Conservation (phyloP, 1,284 basidiomycete genomes). For the Agroathelia rolfsii region DNA sequence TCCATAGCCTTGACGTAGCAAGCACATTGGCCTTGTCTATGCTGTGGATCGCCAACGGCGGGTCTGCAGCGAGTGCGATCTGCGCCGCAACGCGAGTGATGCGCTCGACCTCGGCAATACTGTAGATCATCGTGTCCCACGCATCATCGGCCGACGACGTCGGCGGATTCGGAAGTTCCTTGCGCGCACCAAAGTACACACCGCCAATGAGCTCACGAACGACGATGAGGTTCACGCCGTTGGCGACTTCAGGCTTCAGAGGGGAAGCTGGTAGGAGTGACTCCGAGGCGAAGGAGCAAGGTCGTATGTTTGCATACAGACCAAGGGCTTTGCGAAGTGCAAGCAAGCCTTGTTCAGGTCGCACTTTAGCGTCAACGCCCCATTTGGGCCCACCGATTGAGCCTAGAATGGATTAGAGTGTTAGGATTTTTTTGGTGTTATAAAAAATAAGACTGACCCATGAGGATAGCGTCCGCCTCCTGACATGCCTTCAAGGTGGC, state of each 20-base stretch:
- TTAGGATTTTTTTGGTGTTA: conserved; percentile 3
- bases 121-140: conserved; percentile 91
- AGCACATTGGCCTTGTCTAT: conserved; percentile 99
- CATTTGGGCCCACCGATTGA: conserved; percentile 98
- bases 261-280: conserved; percentile 87
- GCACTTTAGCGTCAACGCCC: conserved; percentile 84
- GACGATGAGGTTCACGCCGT: conserved; percentile 88
- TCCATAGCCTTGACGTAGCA: conserved; percentile 91
- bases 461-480: conserved; percentile 83
- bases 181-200: conserved; percentile 88
- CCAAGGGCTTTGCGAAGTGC: conserved; percentile 89
- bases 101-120: conserved; percentile 82
- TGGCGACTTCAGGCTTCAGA: conserved; percentile 79
- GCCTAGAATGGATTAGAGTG: conserved; percentile 36
- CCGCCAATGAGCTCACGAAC: conserved; percentile 93
- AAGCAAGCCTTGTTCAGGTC: conserved; percentile 93
- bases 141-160: conserved; percentile 62
- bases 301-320: conserved; percentile 96
- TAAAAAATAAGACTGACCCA: conserved; percentile 47
- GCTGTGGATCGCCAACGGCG: conserved; percentile 85
- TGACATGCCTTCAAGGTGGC: conserved; percentile 83
- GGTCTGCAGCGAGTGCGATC: conserved; percentile 77
- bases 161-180: conserved; percentile 69
- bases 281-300: conserved; percentile 90
- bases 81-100: conserved; percentile 95